A percentile compares a stretch with the other conserved stretches of the same genome.
These are phyloP conservation scores for Chalciporus piperatus DNA, from an alignment of 768 basidiomycete species.

Conservation along the genomic window DNA sequence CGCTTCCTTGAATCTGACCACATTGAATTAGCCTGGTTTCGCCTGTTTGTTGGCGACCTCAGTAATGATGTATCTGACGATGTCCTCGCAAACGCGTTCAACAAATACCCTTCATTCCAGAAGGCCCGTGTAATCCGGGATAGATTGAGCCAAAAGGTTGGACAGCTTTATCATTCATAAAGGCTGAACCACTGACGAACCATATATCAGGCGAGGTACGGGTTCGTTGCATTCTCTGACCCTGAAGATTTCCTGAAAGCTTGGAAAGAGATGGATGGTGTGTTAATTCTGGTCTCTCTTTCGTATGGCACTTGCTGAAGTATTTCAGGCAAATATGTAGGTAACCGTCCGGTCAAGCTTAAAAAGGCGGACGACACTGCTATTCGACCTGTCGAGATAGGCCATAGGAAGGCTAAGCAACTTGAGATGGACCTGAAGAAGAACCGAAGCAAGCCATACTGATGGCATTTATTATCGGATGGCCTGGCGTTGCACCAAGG, in stretches of 20 bases:
- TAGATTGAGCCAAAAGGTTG: conserved; percentile 87
- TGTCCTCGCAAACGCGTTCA: conserved; percentile 88
- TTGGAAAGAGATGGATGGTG: conserved; percentile 99
- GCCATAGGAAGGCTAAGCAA: conserved; percentile 86
- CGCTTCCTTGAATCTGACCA: conserved; percentile 1
- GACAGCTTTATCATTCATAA: not conserved
- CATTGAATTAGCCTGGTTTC: conserved; percentile 77
- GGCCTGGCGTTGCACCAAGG: not conserved
- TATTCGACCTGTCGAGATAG: conserved; percentile 90
- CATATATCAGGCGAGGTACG: conserved; percentile 78
- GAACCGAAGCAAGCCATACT: conserved; percentile 85
- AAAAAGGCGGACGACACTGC: conserved; percentile 89
- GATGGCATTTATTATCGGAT: conserved; percentile 14
- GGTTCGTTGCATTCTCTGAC: conserved; percentile 96
- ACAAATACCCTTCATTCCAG: conserved; percentile 88
- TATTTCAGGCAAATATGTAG: conserved; percentile 87
- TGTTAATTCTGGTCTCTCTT: conserved; percentile 22
- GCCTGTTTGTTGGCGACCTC: conserved; percentile 95
- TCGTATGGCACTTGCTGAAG: conserved; percentile 2
- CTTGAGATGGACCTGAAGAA: conserved; percentile 91
- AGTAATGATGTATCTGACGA: conserved; percentile 99
- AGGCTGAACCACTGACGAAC: conserved; percentile 3
- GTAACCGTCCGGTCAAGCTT: conserved; percentile 93
- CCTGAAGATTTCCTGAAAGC: conserved; percentile 98
- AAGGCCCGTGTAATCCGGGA: conserved; percentile 96